Percentiles rank a stretch among this genome's conserved stretches.
Conservation (phyloP, 1,284 basidiomycete genomes). For the Tausonia pullulans region DNA sequence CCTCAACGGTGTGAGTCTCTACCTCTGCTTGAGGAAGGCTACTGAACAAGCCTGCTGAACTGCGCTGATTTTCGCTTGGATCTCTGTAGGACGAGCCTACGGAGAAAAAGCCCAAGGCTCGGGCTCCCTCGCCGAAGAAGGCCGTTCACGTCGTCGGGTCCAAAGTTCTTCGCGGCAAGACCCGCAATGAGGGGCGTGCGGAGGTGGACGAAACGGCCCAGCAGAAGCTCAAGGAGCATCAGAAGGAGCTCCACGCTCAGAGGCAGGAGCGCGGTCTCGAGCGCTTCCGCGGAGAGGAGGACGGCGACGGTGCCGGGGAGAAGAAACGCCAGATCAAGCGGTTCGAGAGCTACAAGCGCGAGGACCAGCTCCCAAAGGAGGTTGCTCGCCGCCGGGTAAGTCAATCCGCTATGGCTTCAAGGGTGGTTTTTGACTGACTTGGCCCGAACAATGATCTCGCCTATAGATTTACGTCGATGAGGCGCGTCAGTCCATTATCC, state of each 20-base stretch:
- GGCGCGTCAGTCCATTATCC: conserved; percentile 74
- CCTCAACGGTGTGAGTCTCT: conserved; percentile 35
- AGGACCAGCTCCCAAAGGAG: conserved; percentile 72
- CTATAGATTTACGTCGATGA: conserved; percentile 79
- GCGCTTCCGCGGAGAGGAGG: conserved; percentile 58
- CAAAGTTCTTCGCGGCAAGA: conserved; percentile 73
- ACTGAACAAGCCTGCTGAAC: background rate
- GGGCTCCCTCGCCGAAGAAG: conserved; percentile 39
- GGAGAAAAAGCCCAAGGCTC: conserved; percentile 39
- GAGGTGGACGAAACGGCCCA: conserved; percentile 58
- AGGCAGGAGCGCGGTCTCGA: conserved; percentile 74
- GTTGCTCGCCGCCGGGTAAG: conserved; percentile 63
- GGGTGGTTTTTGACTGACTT: background rate
- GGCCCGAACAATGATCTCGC: conserved; percentile 6
- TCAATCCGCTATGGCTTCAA: conserved; percentile 12
- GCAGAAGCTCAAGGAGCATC: conserved; percentile 72
- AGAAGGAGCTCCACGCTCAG: conserved; percentile 66
- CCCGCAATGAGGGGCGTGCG: conserved; percentile 63
- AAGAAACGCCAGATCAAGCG: conserved; percentile 79
- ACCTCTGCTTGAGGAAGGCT: background rate
- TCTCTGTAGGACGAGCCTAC: conserved; percentile 19
- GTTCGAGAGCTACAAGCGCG: conserved; percentile 95
- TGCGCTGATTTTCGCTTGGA: background rate
- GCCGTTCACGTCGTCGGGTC: conserved; percentile 54
- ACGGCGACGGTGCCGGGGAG: conserved; percentile 46